Evolutionary conservation across 805 yeast genomes (phyloP), one percentile per base, ranked within the genome.

Genomic region (Cyberlindnera maclurae): DNA sequence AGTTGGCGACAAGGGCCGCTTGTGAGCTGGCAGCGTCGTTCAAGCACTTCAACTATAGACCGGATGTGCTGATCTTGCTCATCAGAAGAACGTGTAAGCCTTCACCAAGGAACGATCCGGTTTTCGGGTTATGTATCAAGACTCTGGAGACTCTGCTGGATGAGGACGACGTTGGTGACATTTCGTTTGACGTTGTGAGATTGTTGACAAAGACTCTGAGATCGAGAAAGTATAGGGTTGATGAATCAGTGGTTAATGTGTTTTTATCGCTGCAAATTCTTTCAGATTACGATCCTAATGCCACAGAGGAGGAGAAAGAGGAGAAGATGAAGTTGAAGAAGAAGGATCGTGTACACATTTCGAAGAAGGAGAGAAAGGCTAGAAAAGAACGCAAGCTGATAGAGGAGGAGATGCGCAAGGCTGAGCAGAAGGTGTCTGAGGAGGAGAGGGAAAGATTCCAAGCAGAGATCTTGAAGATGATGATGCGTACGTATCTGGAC

Each of bases 371-470:
- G 61, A 72, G 84, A 51, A 93, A 93, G 54, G 82, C 77, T 15
- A 73, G 95, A 46, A 89, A 89, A 58, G 97, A 90, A 56, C 69
- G 82, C 52, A 84, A 82, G 51, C 77, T 71, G 48, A 90, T 93
- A 42, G 97, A 90, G 44, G 86, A 84, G 54, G 98, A 93, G 62
- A 68, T 88, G 77, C 71, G 80, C 47, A 73, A 68, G 46, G 97
- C 97, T 7, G 96, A 93, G 58, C 82, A 78, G 44, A 82, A 89
- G 1, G 81, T 93, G 3, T 82, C 95, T 3, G 80, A 79, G 4
- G 93, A 89, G 58, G 90, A 90, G 62, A 70, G 96, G 47, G 96
- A 87, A 54, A 72, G 75, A 47, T 75, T 71, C 52, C 98, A 93
- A 61, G 82, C 93, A 0, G 88, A 87, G 49, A 80, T 88, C 5